Base-by-base conservation (phyloP, 805 yeast species). In the Metschnikowia rubicola region DNA sequence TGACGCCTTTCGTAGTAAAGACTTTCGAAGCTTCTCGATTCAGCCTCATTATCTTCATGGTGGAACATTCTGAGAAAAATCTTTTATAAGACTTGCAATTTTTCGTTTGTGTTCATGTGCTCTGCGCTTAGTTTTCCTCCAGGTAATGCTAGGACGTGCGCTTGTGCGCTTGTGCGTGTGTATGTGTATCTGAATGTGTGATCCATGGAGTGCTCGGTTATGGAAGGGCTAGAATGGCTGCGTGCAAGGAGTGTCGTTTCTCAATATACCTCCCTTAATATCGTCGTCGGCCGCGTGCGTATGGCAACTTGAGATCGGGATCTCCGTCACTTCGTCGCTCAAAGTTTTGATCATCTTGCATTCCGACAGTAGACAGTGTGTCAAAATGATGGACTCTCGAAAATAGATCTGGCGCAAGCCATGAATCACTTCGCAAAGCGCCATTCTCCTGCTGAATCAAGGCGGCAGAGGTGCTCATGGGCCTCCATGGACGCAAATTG, bases 21-120 rank as follows among this genome's bases (percentile, higher is more conserved):
- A 46, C 49, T 46, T 46, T 40, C 42, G 17, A 46, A 46, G 49
- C 49, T 46, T 46, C 41, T 41, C 49, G 49, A 40, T 28, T 11
- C 10, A 30, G 45, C 45, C 13, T 45, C 44, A 40, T 45, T 26
- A 12, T 11, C 7, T 31, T 11, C 3, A 8, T 31, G n/a, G 33
- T 31, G n/a, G 33, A 31, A n/a, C n/a, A 31, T 11, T 31, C 7
- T 31, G n/a, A 31, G 3, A 21, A 21, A 21, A 21, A 1, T 21
- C 26, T 21, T 7, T 21, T 7, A 4, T 21, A 21, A 21, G 26
- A 4, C 26, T 21, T 21, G 26, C 26, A 7, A 7, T 21, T 4
- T 5, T 21, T 21, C 26, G 6, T 21, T 21, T 21, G 26, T 21
- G 26, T 21, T 21, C 26, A 21, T 21, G 26, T 21, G 26, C 26